phyloP scores from a whole-genome alignment of 2,329 filamentous ascomycete genomes.

The Fusarium vanettenii region DNA sequence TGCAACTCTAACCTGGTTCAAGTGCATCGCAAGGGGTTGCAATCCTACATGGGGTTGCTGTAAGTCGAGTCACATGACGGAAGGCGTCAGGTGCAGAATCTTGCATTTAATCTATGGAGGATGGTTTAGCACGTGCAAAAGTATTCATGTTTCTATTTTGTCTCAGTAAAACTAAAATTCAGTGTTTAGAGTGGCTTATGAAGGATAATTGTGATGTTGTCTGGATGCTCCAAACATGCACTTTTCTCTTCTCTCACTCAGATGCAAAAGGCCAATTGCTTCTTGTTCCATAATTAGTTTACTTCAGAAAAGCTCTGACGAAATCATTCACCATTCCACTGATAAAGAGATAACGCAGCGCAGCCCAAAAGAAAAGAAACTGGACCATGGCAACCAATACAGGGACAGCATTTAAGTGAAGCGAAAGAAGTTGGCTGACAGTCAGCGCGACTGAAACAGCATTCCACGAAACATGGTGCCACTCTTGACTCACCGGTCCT shows the following conservation, averaged over 20 bases:
- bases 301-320: background rate
- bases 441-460: background rate
- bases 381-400: background rate
- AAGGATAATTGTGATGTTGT: background rate
- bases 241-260: background rate
- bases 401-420: background rate
- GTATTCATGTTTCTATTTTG: background rate
- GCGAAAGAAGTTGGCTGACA: background rate
- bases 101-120: background rate
- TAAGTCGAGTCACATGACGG: background rate
- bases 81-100: background rate
- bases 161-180: background rate
- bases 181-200: too few relatives aligned
- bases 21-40: background rate
- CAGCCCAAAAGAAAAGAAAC: background rate
- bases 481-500: background rate
- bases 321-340: background rate
- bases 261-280: background rate
- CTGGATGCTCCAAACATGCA: background rate
- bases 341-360: background rate
- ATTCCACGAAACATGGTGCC: background rate
- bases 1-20: background rate
- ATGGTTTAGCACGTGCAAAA: background rate
- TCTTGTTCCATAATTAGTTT: background rate
- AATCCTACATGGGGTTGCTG: background rate